Evolutionary conservation across 2,329 filamentous ascomycete genomes (phyloP).

Genomic region (Penicillium sp.): DNA sequence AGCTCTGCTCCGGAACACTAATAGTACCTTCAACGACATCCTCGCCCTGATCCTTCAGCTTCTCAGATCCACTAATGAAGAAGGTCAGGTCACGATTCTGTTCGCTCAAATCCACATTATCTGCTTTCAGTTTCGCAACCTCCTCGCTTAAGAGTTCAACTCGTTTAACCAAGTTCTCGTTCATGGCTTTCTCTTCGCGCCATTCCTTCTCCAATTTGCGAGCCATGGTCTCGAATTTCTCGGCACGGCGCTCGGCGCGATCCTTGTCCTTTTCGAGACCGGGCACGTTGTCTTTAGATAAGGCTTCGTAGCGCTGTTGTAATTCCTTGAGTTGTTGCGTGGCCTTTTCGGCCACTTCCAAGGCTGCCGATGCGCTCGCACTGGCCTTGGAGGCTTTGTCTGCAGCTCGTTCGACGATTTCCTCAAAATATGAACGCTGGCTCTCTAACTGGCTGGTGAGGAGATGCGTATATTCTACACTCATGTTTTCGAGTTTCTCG

Average conservation of each 20-base stretch:
- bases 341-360: slow-evolving; percentile 62
- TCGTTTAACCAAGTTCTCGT: slow-evolving; percentile 73
- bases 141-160: slow-evolving; percentile 63
- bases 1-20: slow-evolving; percentile 55
- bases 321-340: slow-evolving; percentile 54
- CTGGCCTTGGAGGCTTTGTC: slow-evolving; percentile 80
- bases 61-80: slow-evolving; percentile 81
- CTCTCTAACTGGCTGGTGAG: slow-evolving; percentile 89
- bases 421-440: slow-evolving; percentile 90
- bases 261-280: slow-evolving; percentile 68
- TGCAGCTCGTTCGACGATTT: slow-evolving; percentile 80
- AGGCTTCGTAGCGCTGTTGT: slow-evolving; percentile 50
- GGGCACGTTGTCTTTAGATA: slow-evolving; percentile 58
- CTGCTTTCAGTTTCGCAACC: slow-evolving; percentile 51
- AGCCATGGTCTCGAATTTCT: slow-evolving; percentile 71
- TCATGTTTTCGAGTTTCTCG: slow-evolving; percentile 72
- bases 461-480: slow-evolving; percentile 90
- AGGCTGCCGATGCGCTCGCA: slow-evolving; percentile 49
- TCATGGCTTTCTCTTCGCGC: slow-evolving; percentile 82
- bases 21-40: slow-evolving; percentile 70
- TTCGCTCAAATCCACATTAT: slow-evolving; percentile 73
- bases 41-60: slow-evolving; percentile 64
- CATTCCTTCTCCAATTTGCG: slow-evolving; percentile 70
- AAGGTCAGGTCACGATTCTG: slow-evolving; percentile 83
- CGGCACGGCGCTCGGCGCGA: slow-evolving; percentile 63